phyloP scores from a whole-genome alignment of 139 green algal genomes.

The Chlamydomonas sphaeroides region DNA sequence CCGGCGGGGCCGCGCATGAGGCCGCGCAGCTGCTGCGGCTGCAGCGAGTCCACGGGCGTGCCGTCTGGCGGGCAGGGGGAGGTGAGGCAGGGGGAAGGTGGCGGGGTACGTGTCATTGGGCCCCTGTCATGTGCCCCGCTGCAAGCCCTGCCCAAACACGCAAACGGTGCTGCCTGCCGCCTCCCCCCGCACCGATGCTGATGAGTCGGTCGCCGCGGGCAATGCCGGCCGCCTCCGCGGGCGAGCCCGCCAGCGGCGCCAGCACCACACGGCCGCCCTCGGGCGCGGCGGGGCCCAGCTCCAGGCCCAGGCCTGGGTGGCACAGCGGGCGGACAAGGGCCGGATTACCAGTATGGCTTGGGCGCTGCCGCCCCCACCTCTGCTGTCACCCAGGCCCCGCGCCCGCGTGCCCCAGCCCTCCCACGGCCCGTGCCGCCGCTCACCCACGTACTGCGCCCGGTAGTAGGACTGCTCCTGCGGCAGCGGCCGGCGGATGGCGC shows the following conservation, averaged over 20 bases:
- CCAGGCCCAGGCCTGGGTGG: conserved; percentile 30
- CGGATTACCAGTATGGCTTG: too few species aligned
- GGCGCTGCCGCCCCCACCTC: too few species aligned
- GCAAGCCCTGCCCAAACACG: too few species aligned
- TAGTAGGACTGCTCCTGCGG: conserved; percentile 67
- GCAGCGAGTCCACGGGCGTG: conserved; percentile 48
- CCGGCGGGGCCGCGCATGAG: conserved; percentile 61
- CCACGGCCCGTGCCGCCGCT: conserved; percentile 39
- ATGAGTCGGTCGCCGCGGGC: conserved; percentile 45
- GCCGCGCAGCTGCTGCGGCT: conserved; percentile 39
- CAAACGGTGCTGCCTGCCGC: too few species aligned
- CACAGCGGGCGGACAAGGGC: too few species aligned
- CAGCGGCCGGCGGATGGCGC: conserved; percentile 57
- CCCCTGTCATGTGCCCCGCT: too few species aligned
- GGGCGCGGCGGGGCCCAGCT: conserved; percentile 40
- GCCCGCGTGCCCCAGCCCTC: too few species aligned
- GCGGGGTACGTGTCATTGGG: too few species aligned
- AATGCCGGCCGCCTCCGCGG: conserved; percentile 69
- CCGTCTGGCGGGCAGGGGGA: conserved; percentile 41
- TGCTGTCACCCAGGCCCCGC: too few species aligned
- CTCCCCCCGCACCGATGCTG: conserved; percentile 45
- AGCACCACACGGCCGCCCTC: conserved; percentile 60
- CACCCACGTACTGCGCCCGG: conserved; percentile 63
- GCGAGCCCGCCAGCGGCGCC: conserved; percentile 62
- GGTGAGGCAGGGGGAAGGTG: neutral